Evolutionary conservation across 805 yeast species (phyloP).

Genomic region (Candida fluviatilis): DNA sequence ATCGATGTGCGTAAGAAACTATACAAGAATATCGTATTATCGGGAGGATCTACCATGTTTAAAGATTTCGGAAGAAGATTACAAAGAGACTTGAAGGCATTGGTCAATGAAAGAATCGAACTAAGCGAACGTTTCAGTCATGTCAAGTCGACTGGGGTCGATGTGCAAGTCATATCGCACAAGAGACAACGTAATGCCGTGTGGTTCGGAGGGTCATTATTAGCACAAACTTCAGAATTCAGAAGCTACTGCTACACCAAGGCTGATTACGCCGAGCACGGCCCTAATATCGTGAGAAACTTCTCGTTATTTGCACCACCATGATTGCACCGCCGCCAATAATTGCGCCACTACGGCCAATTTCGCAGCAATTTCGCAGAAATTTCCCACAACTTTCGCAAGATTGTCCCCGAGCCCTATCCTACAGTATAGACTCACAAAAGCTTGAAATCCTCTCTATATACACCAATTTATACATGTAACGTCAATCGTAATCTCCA

Average conservation of each 20-base stretch:
- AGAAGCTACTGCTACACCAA: slow-evolving; percentile 95
- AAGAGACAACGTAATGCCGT: slow-evolving; percentile 98
- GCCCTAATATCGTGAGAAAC: slow-evolving; percentile 96
- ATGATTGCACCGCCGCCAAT: slow-evolving; percentile 22
- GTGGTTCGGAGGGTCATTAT: slow-evolving; percentile 97
- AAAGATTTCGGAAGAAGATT: slow-evolving; percentile 96
- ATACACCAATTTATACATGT: not conserved
- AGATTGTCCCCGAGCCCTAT: not conserved
- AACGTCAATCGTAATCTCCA: not conserved
- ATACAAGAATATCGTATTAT: slow-evolving; percentile 89
- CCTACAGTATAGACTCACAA: not conserved
- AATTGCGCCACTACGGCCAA: not conserved
- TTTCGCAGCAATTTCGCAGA: no score
- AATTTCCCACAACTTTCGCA: not conserved
- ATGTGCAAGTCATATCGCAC: slow-evolving; percentile 94
- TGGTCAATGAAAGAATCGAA: slow-evolving; percentile 86
- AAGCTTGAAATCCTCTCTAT: not conserved
- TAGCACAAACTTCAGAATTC: slow-evolving; percentile 97
- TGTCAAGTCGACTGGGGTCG: slow-evolving; percentile 85
- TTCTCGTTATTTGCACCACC: slow-evolving; percentile 92
- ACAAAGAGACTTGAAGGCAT: slow-evolving; percentile 85
- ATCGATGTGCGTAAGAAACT: slow-evolving; percentile 97
- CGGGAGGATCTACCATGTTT: slow-evolving; percentile 99
- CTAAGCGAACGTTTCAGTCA: slow-evolving; percentile 74
- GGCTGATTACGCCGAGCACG: slow-evolving; percentile 95